These are phyloP conservation scores for Catharanthus roseus DNA, from an alignment of 257 asterid genomes.

Conservation along the genomic window DNA sequence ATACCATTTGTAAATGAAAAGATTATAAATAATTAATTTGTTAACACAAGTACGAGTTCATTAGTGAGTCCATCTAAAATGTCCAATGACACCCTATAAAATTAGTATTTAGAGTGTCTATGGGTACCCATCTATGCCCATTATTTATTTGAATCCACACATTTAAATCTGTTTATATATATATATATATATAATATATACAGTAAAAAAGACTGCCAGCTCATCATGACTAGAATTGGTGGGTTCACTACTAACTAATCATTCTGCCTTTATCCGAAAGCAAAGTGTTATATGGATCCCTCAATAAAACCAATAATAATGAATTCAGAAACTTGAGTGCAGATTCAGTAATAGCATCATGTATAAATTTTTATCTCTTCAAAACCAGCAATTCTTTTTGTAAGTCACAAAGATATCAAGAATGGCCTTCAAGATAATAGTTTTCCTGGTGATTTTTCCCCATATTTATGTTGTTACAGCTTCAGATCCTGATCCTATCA, in stretches of 20 bases:
- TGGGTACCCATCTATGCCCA: no score
- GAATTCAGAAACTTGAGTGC: conserved; percentile 8
- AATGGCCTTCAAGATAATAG: conserved; percentile 26
- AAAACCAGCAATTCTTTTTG: neutral
- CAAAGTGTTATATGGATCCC: conserved; percentile 17
- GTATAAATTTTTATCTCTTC: neutral
- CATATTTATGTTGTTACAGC: conserved; percentile 23
- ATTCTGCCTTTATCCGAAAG: conserved; percentile 36
- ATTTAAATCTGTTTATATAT: no score
- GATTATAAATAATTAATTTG: no score
- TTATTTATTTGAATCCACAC: no score
- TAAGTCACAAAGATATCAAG: conserved; percentile 13
- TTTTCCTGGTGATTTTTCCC: conserved; percentile 30
- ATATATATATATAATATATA: no score
- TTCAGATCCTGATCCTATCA: conserved; percentile 66
- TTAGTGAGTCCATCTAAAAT: no score
- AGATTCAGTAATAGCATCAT: neutral
- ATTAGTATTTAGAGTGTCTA: no score
- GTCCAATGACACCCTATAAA: no score
- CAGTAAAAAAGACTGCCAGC: conserved; percentile 12
- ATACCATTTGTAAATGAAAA: no score
- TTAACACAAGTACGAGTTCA: no score
- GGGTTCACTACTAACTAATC: conserved; percentile 23
- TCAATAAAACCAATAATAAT: neutral
- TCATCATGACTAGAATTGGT: conserved; percentile 11